Evolutionary conservation across 2,329 filamentous ascomycete species (phyloP), one percentile per base, ranked within the genome.

Genomic region (Fusarium foetens): DNA sequence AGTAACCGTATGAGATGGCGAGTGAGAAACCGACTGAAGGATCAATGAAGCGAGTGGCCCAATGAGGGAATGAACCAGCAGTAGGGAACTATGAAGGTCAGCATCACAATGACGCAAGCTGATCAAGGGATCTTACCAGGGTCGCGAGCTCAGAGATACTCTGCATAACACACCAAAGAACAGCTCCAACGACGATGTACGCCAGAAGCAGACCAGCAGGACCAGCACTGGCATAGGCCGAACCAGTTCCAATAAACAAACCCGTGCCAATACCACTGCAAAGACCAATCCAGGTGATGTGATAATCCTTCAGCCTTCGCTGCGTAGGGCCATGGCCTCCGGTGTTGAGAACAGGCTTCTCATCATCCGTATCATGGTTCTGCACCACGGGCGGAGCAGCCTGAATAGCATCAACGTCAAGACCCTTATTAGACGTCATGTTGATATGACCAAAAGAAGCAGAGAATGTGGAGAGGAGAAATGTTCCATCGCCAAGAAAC

Each of bases 121-220:
- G 3, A 12, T 8, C 14, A 14, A 3, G 31, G 8, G 16, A 5
- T 64, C 66, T 57, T 38, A 76, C 74, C 29, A 76, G 39, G 6
- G 74, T 76, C 5, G 73, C 75, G 10, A 76, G 54, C 31, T 76
- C 75, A 1, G 71, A 74, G 9, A 76, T 76, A 31, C 75, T 74
- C n/a, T 75, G 75, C 75, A 76, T 76, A 0, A 76, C 75, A 54
- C 68, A 71, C 72, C 73, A 76, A 2, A 76, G 71, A 4, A 76
- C 75, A 11, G 75, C 52, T 1, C 75, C 72, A 8, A 76, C 73
- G 14, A 75, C 62, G 3, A 68, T 35, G 3, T 74, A 76, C 1
- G 75, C 75, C 48, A 76, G 38, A 12, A 76, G n/a, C 8, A 76
- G 16, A 33, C 75, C 75, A 5, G 73, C 75, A 12, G 75, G 74